phyloP scores from a whole-genome alignment of 2,329 filamentous ascomycete genomes.

The Zymoseptoria pseudotritici region DNA sequence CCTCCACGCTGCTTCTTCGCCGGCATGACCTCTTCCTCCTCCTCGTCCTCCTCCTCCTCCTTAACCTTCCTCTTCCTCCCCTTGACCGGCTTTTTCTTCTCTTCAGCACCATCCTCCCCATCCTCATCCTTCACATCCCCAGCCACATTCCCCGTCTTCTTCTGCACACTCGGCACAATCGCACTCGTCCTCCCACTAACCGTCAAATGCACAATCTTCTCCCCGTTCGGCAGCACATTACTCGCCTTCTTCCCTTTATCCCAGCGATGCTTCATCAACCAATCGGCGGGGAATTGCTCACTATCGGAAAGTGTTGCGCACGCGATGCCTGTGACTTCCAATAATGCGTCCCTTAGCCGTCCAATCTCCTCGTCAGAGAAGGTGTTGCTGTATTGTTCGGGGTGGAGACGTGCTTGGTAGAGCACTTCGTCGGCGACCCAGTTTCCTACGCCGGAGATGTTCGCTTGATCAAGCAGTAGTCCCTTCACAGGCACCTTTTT shows the following conservation, averaged over 20 bases:
- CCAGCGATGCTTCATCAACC: conserved; percentile 58
- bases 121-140: conserved; percentile 35
- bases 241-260: conserved; percentile 74
- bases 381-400: conserved; percentile 85
- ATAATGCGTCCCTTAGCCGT: conserved; percentile 63
- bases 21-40: conserved; percentile 19
- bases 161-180: conserved; percentile 76
- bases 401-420: conserved; percentile 81
- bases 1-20: conserved; percentile 14
- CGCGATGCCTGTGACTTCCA: conserved; percentile 72
- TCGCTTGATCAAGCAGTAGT: conserved; percentile 76
- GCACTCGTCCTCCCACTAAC: conserved; percentile 90
- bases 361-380: conserved; percentile 65
- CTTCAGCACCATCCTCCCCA: conserved; percentile 4
- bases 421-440: conserved; percentile 96
- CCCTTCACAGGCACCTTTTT: conserved; percentile 87
- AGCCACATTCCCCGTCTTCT: conserved; percentile 61
- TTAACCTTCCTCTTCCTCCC: conserved; percentile 31
- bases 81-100: conserved; percentile 20
- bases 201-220: conserved; percentile 76
- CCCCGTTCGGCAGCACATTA: conserved; percentile 68
- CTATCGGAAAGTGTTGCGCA: conserved; percentile 75
- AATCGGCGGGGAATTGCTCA: conserved; percentile 74
- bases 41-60: conserved; percentile 16
- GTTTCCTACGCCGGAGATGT: conserved; percentile 89